Conservation (phyloP, 345 rosid genomes). For the Dipteronia dyeriana region DNA sequence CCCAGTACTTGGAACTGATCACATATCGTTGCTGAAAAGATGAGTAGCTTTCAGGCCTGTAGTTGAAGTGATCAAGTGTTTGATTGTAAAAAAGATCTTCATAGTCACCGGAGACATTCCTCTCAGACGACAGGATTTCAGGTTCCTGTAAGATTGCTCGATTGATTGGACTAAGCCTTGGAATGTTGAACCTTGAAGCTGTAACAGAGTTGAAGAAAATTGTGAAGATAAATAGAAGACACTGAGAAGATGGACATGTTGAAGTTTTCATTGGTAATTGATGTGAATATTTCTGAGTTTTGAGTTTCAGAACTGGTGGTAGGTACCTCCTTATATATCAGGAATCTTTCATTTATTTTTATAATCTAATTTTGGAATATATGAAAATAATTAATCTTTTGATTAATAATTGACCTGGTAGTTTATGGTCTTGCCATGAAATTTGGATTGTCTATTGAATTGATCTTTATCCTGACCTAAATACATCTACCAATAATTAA, state of each 20-base stretch:
- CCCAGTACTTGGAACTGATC: constrained; percentile 41
- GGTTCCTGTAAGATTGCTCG: constrained; percentile 13
- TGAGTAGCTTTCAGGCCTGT: constrained; percentile 34
- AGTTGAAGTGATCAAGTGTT: constrained; percentile 54
- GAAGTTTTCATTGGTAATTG: constrained; percentile 12
- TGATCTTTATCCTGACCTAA: no score
- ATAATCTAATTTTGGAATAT: no score
- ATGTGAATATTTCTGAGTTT: neutral
- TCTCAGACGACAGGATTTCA: neutral
- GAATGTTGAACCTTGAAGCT: constrained; percentile 10
- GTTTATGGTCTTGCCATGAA: no score
- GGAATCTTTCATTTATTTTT: no score
- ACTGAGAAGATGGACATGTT: neutral
- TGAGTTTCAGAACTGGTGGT: neutral
- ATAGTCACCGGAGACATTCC: no score
- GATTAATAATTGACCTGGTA: no score
- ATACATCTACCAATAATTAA: no score
- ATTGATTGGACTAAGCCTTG: constrained; percentile 37
- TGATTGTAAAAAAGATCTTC: constrained; percentile 20
- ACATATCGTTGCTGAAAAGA: constrained; percentile 40
- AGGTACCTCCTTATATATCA: neutral
- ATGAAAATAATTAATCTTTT: no score
- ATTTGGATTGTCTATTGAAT: no score
- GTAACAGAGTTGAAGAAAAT: constrained; percentile 4
- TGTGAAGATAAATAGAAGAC: constrained; percentile 1